Conservation (phyloP, 1,284 basidiomycete genomes). For the Heterobasidion parviporum region DNA sequence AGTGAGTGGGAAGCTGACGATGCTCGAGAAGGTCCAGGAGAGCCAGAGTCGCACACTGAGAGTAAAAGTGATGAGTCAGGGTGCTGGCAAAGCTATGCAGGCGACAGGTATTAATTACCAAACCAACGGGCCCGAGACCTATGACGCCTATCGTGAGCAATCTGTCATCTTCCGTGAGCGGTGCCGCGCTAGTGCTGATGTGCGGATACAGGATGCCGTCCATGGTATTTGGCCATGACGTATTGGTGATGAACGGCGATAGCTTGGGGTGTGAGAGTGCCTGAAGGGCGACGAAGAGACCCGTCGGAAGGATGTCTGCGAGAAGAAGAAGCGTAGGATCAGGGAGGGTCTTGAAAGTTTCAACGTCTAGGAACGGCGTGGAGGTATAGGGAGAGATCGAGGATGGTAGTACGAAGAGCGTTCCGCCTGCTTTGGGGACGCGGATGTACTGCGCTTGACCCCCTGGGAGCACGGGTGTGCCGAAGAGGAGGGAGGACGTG, state of each 20-base stretch:
- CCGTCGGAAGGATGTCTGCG: constrained; percentile 78
- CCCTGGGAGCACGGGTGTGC: constrained; percentile 65
- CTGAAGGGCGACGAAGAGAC: constrained; percentile 69
- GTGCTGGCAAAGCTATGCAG: not conserved
- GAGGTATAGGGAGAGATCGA: constrained; percentile 23
- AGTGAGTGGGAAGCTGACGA: constrained; percentile 23
- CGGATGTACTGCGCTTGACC: constrained; percentile 85
- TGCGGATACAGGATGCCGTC: constrained; percentile 15
- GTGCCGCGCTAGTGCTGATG: constrained; percentile 12
- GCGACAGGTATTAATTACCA: constrained; percentile 28
- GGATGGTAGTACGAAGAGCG: constrained; percentile 60
- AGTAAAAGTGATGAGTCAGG: constrained; percentile 2
- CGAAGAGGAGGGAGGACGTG: constrained; percentile 59
- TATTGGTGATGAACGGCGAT: constrained; percentile 44
- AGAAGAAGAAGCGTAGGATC: constrained; percentile 64
- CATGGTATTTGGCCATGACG: constrained; percentile 46
- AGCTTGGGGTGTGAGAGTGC: constrained; percentile 66
- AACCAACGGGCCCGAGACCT: constrained; percentile 70
- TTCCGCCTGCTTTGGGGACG: constrained; percentile 74
- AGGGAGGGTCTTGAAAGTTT: constrained; percentile 15
- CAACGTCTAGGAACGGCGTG: constrained; percentile 11
- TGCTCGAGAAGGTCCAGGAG: constrained; percentile 53
- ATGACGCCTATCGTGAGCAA: constrained; percentile 54
- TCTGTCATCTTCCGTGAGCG: constrained; percentile 34
- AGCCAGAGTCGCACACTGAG: constrained; percentile 50